These are phyloP conservation scores for Phytophthora lateralis DNA, from an alignment of 352 stramenopile species.

Conservation along the genomic window DNA sequence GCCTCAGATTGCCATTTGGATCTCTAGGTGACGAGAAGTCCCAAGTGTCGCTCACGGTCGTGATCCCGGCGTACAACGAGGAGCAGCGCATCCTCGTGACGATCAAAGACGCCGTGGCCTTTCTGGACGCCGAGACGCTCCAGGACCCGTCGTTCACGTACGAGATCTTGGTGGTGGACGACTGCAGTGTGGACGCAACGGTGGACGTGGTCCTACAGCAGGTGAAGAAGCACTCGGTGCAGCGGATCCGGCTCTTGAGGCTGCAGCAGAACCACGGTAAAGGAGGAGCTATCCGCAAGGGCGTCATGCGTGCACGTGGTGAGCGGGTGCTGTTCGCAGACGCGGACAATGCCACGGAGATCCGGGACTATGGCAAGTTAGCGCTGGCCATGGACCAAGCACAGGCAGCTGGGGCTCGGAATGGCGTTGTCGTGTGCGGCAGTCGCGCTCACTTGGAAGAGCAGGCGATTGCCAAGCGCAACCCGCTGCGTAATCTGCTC, in stretches of 20 bases:
- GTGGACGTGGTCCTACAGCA: conserved; percentile 68
- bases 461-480: conserved; percentile 81
- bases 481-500: conserved; percentile 89
- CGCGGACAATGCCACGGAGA: conserved; percentile 93
- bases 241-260: conserved; percentile 75
- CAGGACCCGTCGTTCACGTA: conserved; percentile 59
- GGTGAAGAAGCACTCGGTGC: conserved; percentile 49
- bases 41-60: conserved; percentile 81
- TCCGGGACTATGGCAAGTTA: conserved; percentile 88
- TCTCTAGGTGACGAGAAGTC: conserved; percentile 64
- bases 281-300: conserved; percentile 89
- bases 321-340: conserved; percentile 91
- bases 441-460: conserved; percentile 91
- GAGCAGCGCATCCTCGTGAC: conserved; percentile 92
- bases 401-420: conserved; percentile 9
- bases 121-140: conserved; percentile 72
- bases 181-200: conserved; percentile 89
- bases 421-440: conserved; percentile 86
- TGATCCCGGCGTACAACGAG: conserved; percentile 97
- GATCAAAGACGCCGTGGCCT: conserved; percentile 88
- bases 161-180: conserved; percentile 94
- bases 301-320: conserved; percentile 84
- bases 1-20: conserved; percentile 51
- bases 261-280: conserved; percentile 92
- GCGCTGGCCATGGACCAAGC: conserved; percentile 58